Evolutionary conservation across 495 filamentous ascomycete genomes (phyloP).

Genomic region (Aspergillus mulundensis): DNA sequence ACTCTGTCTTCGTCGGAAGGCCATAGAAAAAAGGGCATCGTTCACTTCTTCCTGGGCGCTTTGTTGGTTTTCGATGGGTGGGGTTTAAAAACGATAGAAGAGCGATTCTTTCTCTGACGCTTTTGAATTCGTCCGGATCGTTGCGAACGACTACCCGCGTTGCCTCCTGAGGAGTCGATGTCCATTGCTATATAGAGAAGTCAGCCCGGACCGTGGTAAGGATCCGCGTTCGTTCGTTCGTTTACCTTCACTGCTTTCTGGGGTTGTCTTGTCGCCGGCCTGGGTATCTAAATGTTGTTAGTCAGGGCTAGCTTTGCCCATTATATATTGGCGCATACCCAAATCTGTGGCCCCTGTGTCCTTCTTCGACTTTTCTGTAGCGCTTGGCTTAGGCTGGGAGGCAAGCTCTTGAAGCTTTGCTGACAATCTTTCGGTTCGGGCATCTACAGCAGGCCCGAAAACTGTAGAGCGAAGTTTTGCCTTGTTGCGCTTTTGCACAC

Average conservation of each 20-base stretch:
- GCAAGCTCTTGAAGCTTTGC: constrained; percentile 75
- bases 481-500: constrained; percentile 72
- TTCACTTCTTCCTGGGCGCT: constrained; percentile 31
- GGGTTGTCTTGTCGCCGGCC: constrained; percentile 15
- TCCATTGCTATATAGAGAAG: constrained; percentile 37
- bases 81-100: constrained; percentile 41
- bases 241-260: constrained; percentile 26
- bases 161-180: constrained; percentile 24
- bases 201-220: neutral
- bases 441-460: constrained; percentile 73
- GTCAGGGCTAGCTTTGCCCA: neutral
- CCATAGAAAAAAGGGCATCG: neutral
- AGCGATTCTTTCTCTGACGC: constrained; percentile 37
- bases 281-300: constrained; percentile 16
- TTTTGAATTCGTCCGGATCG: constrained; percentile 37
- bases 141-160: constrained; percentile 20
- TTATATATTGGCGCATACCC: constrained; percentile 25
- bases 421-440: constrained; percentile 71
- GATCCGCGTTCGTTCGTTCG: neutral
- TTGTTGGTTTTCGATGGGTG: constrained; percentile 28
- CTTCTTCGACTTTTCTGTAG: constrained; percentile 22
- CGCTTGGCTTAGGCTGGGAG: constrained; percentile 52
- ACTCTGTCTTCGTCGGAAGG: neutral
- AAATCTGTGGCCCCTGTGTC: constrained; percentile 16
- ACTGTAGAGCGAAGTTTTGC: constrained; percentile 68